Evolutionary conservation across 2,329 filamentous ascomycete species (phyloP).

Genomic region (Aspergillus pseudoterreus): DNA sequence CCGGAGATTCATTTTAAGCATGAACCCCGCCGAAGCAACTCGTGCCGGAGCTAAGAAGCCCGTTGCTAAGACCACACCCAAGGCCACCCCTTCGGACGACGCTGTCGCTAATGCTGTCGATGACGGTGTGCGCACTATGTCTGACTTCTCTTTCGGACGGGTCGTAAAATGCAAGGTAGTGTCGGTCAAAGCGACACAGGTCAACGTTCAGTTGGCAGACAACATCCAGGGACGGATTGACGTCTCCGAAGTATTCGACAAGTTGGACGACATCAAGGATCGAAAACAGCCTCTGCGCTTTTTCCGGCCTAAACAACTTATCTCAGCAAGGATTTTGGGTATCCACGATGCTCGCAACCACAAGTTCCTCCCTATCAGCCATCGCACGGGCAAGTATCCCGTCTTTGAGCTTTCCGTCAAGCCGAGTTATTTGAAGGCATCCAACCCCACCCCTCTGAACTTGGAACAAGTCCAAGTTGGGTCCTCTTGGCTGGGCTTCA

Average conservation of each 20-base stretch:
- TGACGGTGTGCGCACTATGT: constrained; percentile 57
- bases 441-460: constrained; percentile 61
- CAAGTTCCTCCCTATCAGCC: constrained; percentile 85
- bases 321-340: constrained; percentile 76
- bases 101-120: constrained; percentile 60
- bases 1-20: constrained; percentile 64
- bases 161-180: constrained; percentile 71
- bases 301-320: constrained; percentile 67
- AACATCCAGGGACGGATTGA: constrained; percentile 91
- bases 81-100: constrained; percentile 35
- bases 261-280: constrained; percentile 80
- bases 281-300: constrained; percentile 73
- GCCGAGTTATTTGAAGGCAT: constrained; percentile 52
- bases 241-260: constrained; percentile 83
- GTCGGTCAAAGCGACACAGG: constrained; percentile 85
- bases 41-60: constrained; percentile 44
- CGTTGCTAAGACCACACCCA: constrained; percentile 17
- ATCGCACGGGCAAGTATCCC: constrained; percentile 71
- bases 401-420: constrained; percentile 87
- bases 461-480: constrained; percentile 71
- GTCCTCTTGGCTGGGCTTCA: constrained; percentile 72
- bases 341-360: constrained; percentile 88
- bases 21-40: constrained; percentile 50
- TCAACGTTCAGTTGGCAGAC: constrained; percentile 85
- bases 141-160: constrained; percentile 70